Evolutionary conservation across 1,284 basidiomycete genomes (phyloP).

Genomic region (Ustilago xerochloae): DNA sequence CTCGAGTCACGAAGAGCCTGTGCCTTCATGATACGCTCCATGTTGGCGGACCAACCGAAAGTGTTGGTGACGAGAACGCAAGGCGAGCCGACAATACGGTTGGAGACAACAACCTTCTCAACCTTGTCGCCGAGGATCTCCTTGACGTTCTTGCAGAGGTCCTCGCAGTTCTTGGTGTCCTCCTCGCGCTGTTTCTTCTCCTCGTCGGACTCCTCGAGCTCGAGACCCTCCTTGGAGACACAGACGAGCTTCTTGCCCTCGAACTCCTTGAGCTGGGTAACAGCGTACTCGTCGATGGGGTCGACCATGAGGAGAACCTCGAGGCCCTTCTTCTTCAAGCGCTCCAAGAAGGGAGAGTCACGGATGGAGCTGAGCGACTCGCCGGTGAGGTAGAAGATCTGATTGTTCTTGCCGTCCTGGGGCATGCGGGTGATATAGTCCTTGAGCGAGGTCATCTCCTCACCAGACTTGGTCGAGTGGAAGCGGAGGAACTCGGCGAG

Average conservation of each 20-base stretch:
- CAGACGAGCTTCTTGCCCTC: slow-evolving; percentile 98
- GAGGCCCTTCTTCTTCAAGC: slow-evolving; percentile 99
- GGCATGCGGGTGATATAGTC: slow-evolving; percentile 99
- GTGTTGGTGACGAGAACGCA: slow-evolving; percentile 84
- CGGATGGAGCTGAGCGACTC: slow-evolving; percentile 90
- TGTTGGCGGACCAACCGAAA: slow-evolving; percentile 99
- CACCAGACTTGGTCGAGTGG: slow-evolving; percentile 93
- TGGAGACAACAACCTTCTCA: slow-evolving; percentile 98
- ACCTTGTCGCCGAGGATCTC: slow-evolving; percentile 99
- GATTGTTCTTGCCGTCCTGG: slow-evolving; percentile 95
- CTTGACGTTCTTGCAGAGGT: slow-evolving; percentile 94
- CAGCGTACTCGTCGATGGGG: slow-evolving; percentile 73
- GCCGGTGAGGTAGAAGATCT: slow-evolving; percentile 93
- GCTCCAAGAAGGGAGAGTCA: slow-evolving; percentile 98
- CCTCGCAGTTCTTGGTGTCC: slow-evolving; percentile 84
- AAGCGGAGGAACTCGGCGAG: slow-evolving; percentile 99
- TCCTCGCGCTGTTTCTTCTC: slow-evolving; percentile 93
- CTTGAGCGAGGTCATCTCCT: slow-evolving; percentile 96
- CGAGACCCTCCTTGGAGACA: slow-evolving; percentile 98
- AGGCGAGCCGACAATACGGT: slow-evolving; percentile 74
- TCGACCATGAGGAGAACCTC: slow-evolving; percentile 95
- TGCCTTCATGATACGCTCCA: slow-evolving; percentile 99
- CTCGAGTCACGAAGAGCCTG: slow-evolving; percentile 98
- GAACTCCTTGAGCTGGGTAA: slow-evolving; percentile 99
- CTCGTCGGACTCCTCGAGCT: slow-evolving; percentile 98